phyloP scores from a whole-genome alignment of 495 filamentous ascomycete species.

The Trichoderma orchidacearum region DNA sequence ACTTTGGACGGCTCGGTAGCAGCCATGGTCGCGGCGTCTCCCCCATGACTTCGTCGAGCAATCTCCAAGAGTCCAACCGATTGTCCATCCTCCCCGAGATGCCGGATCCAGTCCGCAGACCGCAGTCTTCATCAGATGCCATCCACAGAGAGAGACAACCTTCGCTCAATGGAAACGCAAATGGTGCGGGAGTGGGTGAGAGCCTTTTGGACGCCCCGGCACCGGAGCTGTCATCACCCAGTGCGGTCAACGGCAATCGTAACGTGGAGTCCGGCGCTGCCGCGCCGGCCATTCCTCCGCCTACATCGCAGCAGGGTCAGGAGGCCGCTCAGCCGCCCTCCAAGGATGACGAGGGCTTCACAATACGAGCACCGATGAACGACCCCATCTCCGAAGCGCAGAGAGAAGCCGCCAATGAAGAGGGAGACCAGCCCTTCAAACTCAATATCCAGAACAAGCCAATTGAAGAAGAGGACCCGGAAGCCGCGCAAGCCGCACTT shows the following conservation, averaged over 20 bases:
- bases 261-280: slow-evolving; percentile 27
- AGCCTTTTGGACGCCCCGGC: slow-evolving; percentile 12
- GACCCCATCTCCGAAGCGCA: slow-evolving; percentile 80
- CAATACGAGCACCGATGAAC: slow-evolving; percentile 48
- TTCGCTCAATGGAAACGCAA: slow-evolving; percentile 26
- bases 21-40: slow-evolving; percentile 34
- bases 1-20: slow-evolving; percentile 40
- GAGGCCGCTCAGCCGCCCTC: slow-evolving; percentile 12
- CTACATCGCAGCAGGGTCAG: slow-evolving; percentile 23
- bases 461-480: slow-evolving; percentile 81
- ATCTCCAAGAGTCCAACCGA: slow-evolving; percentile 36
- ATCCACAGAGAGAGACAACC: slow-evolving; percentile 15
- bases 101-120: slow-evolving; percentile 17
- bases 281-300: slow-evolving; percentile 30
- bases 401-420: slow-evolving; percentile 45
- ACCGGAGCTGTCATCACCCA: slow-evolving; percentile 12
- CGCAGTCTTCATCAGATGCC: slow-evolving; percentile 6
- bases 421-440: slow-evolving; percentile 66
- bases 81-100: slow-evolving; percentile 37
- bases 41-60: slow-evolving; percentile 38
- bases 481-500: slow-evolving; percentile 70
- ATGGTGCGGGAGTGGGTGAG: slow-evolving; percentile 19
- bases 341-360: slow-evolving; percentile 54
- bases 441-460: slow-evolving; percentile 86
- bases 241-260: slow-evolving; percentile 22